Evolutionary conservation across 78 protist genomes (phyloP).

Genomic region (Dictyostelium capitatum): DNA sequence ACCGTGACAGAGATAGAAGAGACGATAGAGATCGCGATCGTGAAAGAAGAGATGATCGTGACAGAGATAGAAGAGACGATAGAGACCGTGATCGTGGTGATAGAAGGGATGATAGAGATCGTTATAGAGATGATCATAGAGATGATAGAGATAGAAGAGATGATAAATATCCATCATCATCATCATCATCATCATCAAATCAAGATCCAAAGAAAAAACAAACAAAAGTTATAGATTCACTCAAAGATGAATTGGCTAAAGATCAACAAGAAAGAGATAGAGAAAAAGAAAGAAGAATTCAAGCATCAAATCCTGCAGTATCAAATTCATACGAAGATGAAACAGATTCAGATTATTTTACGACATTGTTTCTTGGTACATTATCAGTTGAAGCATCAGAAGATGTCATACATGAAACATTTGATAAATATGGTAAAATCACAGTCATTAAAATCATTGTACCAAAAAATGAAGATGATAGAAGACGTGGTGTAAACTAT

Average conservation of each 20-base stretch:
- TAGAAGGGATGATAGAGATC: background rate
- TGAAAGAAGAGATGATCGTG: background rate
- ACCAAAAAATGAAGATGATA: slow-evolving; percentile 48
- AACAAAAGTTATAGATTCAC: slow-evolving; percentile 31
- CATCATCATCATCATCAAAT: background rate
- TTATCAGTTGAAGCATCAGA: slow-evolving; percentile 8
- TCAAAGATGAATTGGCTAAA: slow-evolving; percentile 56
- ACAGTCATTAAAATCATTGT: slow-evolving; percentile 10
- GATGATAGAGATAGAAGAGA: background rate
- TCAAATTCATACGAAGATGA: background rate
- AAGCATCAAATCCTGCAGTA: background rate
- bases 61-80: background rate
- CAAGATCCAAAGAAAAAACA: slow-evolving; percentile 35
- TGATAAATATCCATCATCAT: background rate
- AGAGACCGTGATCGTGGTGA: background rate
- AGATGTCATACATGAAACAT: background rate
- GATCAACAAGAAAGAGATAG: slow-evolving; percentile 54
- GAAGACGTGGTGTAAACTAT: slow-evolving; percentile 16
- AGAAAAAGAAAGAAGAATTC: background rate
- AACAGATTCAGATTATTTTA: slow-evolving; percentile 5
- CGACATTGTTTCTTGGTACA: slow-evolving; percentile 39
- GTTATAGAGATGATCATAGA: background rate
- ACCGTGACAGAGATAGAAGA: background rate
- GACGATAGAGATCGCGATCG: background rate
- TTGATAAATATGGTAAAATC: slow-evolving; percentile 28